Evolutionary conservation across 257 asterid genomes (phyloP).

Genomic region (Solanum habrochaites): DNA sequence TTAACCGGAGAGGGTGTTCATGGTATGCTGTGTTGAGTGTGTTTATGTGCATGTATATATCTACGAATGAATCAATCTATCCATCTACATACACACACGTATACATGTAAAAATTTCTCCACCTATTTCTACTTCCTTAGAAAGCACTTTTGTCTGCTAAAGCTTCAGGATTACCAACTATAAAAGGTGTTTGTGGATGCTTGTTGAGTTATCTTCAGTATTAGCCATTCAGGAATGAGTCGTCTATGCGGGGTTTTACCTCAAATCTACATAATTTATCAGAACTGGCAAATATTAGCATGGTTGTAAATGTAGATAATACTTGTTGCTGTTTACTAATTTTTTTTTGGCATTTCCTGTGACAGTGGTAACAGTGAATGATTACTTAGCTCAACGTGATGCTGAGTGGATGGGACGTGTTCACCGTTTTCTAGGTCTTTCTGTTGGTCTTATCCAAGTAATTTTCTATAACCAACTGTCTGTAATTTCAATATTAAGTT

Average conservation of each 20-base stretch:
- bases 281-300: not conserved
- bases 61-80: not conserved
- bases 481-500: not conserved
- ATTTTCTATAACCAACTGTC: not conserved
- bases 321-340: not conserved
- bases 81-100: not conserved
- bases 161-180: not conserved
- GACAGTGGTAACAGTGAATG: slow-evolving; percentile 94
- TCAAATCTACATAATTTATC: not conserved
- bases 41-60: not conserved
- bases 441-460: slow-evolving; percentile 98
- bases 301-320: not conserved
- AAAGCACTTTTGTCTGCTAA: not conserved
- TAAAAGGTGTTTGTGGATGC: not conserved
- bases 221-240: not conserved
- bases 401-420: slow-evolving; percentile 99
- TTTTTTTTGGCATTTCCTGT: slow-evolving; percentile 3
- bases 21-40: slow-evolving; percentile 29
- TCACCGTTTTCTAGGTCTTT: slow-evolving; percentile 93
- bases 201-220: not conserved
- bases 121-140: not conserved
- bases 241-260: not conserved
- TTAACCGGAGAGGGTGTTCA: slow-evolving; percentile 92
- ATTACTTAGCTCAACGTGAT: slow-evolving; percentile 96
- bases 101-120: not conserved